phyloP scores from a whole-genome alignment of 257 asterid species.

The Dorcoceras hygrometricum region DNA sequence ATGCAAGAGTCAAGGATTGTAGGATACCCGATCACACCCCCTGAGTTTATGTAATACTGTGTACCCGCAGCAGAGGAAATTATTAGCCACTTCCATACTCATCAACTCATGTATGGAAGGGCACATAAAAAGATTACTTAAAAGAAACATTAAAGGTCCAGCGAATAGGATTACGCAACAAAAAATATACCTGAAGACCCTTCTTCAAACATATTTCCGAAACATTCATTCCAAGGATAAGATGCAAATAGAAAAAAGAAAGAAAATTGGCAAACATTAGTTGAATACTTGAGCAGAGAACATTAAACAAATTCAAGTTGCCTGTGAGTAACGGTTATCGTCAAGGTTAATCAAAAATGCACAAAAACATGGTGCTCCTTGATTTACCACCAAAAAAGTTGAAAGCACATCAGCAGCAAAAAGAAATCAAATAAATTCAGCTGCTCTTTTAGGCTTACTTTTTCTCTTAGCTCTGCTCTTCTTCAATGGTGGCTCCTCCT shows the following conservation, averaged over 20 bases:
- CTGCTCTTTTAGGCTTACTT: conserved; percentile 73
- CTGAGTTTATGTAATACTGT: too few species aligned
- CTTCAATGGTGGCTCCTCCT: conserved; percentile 22
- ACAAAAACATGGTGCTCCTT: not conserved
- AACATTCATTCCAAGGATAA: not conserved
- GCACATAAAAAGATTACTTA: too few species aligned
- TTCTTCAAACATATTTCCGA: not conserved
- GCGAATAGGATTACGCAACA: not conserved
- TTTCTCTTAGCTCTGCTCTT: conserved; percentile 65
- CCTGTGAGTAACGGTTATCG: not conserved
- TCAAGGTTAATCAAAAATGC: not conserved
- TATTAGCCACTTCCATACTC: too few species aligned
- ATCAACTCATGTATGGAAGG: too few species aligned
- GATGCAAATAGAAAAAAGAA: not conserved
- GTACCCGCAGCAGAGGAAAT: not conserved
- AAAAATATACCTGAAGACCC: not conserved
- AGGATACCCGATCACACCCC: too few species aligned
- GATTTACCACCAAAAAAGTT: not conserved
- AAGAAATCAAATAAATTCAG: conserved; percentile 22
- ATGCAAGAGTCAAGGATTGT: too few species aligned
- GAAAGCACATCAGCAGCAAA: not conserved
- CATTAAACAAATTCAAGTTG: not conserved
- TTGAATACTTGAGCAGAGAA: not conserved
- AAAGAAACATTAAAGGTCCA: too few species aligned
- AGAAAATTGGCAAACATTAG: too few species aligned